A percentile compares a stretch with the other conserved stretches of the same genome.
Evolutionary conservation across 805 yeast species (phyloP).

Genomic region (Schwanniomyces occidentalis): DNA sequence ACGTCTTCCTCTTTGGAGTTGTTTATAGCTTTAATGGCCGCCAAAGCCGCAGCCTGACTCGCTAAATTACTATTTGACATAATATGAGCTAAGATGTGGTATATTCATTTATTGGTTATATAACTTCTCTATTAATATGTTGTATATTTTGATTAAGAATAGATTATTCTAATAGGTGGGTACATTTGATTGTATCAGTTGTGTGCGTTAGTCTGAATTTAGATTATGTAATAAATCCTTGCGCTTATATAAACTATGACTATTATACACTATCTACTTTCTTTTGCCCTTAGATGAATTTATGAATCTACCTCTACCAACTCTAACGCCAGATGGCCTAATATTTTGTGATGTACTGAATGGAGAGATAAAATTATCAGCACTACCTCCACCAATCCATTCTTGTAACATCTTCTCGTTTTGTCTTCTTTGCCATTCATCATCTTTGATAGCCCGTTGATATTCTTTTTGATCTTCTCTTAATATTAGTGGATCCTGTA

Average conservation of each 20-base stretch:
- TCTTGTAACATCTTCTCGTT: conserved; percentile 83
- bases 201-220: too few relatives aligned
- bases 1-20: conserved; percentile 2
- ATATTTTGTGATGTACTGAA: conserved; percentile 49
- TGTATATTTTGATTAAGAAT: too few relatives aligned
- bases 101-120: too few relatives aligned
- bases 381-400: conserved; percentile 94
- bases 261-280: conserved; percentile 12
- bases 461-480: conserved; percentile 96
- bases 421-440: conserved; percentile 81
- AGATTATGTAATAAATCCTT: too few relatives aligned
- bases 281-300: conserved; percentile 54
- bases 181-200: too few relatives aligned
- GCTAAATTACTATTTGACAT: conserved; percentile 21
- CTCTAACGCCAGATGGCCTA: conserved; percentile 63
- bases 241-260: too few relatives aligned
- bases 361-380: conserved; percentile 87
- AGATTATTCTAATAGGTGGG: too few relatives aligned
- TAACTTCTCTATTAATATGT: too few relatives aligned
- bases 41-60: conserved; percentile 45
- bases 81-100: too few relatives aligned
- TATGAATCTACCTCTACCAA: conserved; percentile 83
- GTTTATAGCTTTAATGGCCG: conserved; percentile 35
- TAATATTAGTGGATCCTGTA: conserved; percentile 54
- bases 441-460: conserved; percentile 80